Evolutionary conservation across 2,329 filamentous ascomycete species (phyloP).

Genomic region (Juglanconis sp.): DNA sequence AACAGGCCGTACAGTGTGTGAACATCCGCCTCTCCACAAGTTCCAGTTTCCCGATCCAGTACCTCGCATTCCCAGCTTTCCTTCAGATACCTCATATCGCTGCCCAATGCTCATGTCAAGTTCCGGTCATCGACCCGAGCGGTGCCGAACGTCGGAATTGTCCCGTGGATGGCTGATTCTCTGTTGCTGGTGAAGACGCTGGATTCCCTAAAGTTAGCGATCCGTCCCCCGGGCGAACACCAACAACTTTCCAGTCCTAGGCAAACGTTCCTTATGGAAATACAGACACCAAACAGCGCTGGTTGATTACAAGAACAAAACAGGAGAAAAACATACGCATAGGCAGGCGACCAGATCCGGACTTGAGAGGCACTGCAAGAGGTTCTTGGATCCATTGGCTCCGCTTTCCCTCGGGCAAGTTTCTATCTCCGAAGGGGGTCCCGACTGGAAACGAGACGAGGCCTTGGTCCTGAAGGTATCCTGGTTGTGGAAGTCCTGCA

Average conservation of each 20-base stretch:
- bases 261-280: neutral
- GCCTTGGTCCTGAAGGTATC: neutral
- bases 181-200: neutral
- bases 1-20: no score
- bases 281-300: neutral
- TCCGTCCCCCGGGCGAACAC: conserved; percentile 5
- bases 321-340: conserved; percentile 15
- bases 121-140: neutral
- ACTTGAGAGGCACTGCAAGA: neutral
- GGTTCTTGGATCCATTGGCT: neutral
- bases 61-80: neutral
- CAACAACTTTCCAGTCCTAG: neutral
- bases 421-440: neutral
- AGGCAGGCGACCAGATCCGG: conserved; percentile 6
- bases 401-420: neutral
- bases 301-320: neutral
- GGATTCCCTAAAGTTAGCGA: conserved; percentile 13
- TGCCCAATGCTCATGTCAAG: neutral
- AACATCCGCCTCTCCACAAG: no score
- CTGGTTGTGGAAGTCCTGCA: neutral
- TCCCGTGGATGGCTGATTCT: neutral
- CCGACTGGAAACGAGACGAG: neutral
- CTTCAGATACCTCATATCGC: neutral
- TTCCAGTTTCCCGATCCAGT: neutral
- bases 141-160: neutral